Evolutionary conservation across 2,329 filamentous ascomycete genomes (phyloP), one percentile per base, ranked within the genome.

Genomic region (Alternaria gansuensis): DNA sequence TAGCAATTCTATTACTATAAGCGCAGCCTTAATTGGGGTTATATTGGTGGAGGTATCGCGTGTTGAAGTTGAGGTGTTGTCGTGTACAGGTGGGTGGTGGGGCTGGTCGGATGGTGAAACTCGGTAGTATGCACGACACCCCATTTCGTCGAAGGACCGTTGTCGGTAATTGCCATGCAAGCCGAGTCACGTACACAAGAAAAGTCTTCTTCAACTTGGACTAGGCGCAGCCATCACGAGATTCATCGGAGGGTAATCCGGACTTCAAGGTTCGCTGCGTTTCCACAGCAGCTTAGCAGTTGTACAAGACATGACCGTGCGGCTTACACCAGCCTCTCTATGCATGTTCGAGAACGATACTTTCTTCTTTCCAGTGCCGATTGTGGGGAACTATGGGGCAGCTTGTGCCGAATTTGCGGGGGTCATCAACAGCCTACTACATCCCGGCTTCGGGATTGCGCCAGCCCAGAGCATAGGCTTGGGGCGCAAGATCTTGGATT

Each of bases 321-420:
- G 66, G 62, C 60, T 56, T 43, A 45, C 24, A 41, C 41, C 40
- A 61, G 60, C 51, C 51, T 61, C 45, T 44, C 37, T 41, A 52
- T 28, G 52, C 39, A 46, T 33, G 53, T 60, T 64, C 57, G 59
- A 67, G 54, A 62, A 62, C 55, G 44, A 59, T 51, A 50, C 53
- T 57, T 54, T 61, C 57, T 67, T 66, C 52, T 36, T 48, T 48
- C 21, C 31, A 17, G 29, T 37, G 57, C 40, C 37, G 43, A 48
- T 58, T 64, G 56, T 65, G 68, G 64, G 63, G 66, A 64, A 54
- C 13, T 34, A 58, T 60, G 63, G 62, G 61, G 63, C 17, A 55
- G 43, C 17, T 41, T 48, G 33, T 49, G 51, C 48, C 51, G 41
- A 59, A 45, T 63, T 63, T 64, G 66, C 65, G 67, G 67, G 66